Evolutionary conservation across 2,329 filamentous ascomycete species (phyloP).

Genomic region (Trichoderma atrobrunneum): DNA sequence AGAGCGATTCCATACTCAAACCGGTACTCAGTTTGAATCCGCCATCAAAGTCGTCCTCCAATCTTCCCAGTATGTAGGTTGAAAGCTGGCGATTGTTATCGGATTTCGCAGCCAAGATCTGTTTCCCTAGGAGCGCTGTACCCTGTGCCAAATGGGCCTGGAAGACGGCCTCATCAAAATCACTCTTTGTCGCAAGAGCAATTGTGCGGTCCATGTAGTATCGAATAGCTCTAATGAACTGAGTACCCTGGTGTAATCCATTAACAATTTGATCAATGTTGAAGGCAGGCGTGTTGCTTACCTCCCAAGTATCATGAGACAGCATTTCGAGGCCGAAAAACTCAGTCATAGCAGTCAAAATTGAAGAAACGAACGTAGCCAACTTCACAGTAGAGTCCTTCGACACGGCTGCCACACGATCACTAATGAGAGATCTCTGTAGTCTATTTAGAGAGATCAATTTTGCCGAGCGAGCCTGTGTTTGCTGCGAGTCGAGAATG

Average conservation of each 20-base stretch:
- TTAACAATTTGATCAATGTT: no score
- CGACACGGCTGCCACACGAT: constrained; percentile 52
- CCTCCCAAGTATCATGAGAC: constrained; percentile 31
- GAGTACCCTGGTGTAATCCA: no score
- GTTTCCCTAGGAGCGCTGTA: constrained; percentile 40
- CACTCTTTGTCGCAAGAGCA: constrained; percentile 40
- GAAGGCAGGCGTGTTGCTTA: no score
- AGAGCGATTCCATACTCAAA: constrained; percentile 75
- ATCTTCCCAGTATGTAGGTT: constrained; percentile 37
- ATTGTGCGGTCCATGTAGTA: constrained; percentile 57
- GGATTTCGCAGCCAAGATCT: constrained; percentile 27
- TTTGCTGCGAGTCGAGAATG: constrained; percentile 41
- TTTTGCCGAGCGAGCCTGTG: constrained; percentile 44
- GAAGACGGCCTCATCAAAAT: constrained; percentile 62
- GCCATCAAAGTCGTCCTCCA: constrained; percentile 60
- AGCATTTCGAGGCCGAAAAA: constrained; percentile 40
- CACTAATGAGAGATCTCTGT: constrained; percentile 57
- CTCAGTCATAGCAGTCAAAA: constrained; percentile 40
- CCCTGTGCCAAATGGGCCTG: constrained; percentile 60
- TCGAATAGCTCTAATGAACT: constrained; percentile 39
- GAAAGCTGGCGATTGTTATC: constrained; percentile 38
- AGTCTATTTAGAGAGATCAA: constrained; percentile 57
- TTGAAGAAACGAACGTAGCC: constrained; percentile 48
- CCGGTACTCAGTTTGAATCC: constrained; percentile 73
- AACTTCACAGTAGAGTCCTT: constrained; percentile 60